A percentile compares a stretch with the other conserved stretches of the same genome.
Conservation (phyloP, 1,284 basidiomycete genomes). For the Apiotrichum porosum region DNA sequence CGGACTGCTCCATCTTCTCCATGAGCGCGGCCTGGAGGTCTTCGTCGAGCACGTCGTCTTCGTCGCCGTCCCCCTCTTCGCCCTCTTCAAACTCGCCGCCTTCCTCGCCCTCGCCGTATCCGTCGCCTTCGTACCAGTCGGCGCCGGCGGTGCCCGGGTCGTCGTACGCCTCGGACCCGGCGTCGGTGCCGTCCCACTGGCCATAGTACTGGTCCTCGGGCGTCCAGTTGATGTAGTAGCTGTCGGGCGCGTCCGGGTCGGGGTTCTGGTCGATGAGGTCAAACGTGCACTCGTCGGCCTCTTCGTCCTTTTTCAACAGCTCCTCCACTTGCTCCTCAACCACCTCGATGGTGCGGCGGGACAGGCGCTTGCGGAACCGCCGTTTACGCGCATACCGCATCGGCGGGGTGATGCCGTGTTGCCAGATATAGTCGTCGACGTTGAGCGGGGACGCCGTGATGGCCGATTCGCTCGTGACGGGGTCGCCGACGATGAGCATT, state of each 20-base stretch:
- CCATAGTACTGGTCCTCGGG: conserved; percentile 37
- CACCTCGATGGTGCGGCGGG: conserved; percentile 78
- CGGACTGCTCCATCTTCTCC: conserved; percentile 32
- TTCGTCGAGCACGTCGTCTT: conserved; percentile 30
- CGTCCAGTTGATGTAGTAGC: conserved; percentile 35
- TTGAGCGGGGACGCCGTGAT: conserved; percentile 61
- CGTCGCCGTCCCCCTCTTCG: conserved; percentile 25
- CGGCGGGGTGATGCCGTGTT: conserved; percentile 93
- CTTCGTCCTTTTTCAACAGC: conserved; percentile 76
- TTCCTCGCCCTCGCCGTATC: conserved; percentile 40
- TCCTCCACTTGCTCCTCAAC: conserved; percentile 96
- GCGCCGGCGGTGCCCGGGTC: conserved; percentile 38
- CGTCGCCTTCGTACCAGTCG: conserved; percentile 32
- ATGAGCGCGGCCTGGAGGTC: conserved; percentile 39
- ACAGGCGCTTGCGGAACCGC: conserved; percentile 69
- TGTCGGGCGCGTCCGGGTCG: conserved; percentile 36
- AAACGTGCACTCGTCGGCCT: conserved; percentile 58
- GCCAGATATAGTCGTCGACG: conserved; percentile 95
- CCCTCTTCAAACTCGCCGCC: conserved; percentile 46
- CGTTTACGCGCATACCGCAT: conserved; percentile 86
- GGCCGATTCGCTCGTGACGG: conserved; percentile 65
- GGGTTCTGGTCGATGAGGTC: conserved; percentile 40
- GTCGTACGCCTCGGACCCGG: conserved; percentile 63
- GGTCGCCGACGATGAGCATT: conserved; percentile 83
- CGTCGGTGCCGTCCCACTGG: conserved; percentile 47